A percentile compares a stretch with the other conserved stretches of the same genome.
Conservation (phyloP, 2,329 filamentous ascomycete genomes). For the Talaromyces marneffei region DNA sequence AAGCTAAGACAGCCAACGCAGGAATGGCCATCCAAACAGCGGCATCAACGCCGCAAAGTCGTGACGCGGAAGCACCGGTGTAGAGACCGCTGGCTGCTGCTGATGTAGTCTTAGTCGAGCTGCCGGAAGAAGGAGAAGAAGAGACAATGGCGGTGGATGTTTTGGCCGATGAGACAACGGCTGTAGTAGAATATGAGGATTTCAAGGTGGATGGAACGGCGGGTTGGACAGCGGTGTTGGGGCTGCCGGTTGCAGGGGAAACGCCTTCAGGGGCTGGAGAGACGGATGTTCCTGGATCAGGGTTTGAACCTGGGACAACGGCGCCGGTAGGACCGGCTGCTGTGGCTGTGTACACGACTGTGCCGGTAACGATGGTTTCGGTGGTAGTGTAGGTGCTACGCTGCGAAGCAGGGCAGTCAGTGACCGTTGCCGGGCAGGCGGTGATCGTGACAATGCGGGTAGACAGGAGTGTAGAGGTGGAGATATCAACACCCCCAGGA, state of each 20-base stretch:
- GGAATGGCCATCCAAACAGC: neutral
- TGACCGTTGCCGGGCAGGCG: neutral
- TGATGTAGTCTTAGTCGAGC: neutral
- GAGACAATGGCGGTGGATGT: neutral
- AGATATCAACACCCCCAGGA: neutral
- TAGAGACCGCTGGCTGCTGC: neutral
- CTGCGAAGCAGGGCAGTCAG: constrained; percentile 3
- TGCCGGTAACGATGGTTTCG: neutral
- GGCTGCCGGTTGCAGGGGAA: neutral
- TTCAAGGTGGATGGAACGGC: neutral
- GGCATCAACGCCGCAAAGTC: neutral
- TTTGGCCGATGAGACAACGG: neutral
- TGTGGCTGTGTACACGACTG: neutral
- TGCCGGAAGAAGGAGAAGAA: neutral
- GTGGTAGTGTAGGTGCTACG: neutral
- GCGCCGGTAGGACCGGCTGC: neutral
- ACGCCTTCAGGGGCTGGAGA: neutral
- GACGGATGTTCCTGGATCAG: neutral
- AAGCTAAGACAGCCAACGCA: neutral
- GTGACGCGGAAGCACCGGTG: neutral
- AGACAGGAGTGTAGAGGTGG: neutral
- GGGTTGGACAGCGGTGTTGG: neutral
- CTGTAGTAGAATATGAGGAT: neutral
- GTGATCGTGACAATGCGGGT: neutral
- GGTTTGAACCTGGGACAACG: neutral